These are phyloP conservation scores for Sporothrix pallida DNA, from an alignment of 2,329 filamentous ascomycete genomes.

Conservation along the genomic window DNA sequence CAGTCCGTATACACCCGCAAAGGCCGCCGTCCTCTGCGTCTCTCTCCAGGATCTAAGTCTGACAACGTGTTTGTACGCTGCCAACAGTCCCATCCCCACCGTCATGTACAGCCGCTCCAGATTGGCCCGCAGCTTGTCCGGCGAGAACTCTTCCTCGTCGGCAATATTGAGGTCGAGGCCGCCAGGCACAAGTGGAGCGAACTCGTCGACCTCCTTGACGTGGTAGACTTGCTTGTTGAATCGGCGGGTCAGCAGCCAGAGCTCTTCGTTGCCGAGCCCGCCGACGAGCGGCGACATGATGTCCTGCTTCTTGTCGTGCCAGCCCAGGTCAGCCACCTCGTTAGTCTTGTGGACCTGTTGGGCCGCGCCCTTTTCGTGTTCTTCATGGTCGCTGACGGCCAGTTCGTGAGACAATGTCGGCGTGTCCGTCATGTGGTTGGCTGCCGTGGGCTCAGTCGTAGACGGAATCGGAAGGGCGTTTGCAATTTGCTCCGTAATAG, in stretches of 20 bases:
- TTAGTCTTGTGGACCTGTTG: conserved; percentile 56
- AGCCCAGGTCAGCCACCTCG: conserved; percentile 71
- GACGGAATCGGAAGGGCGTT: conserved; percentile 15
- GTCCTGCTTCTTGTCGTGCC: conserved; percentile 65
- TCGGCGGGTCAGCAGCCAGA: conserved; percentile 73
- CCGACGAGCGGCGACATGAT: conserved; percentile 67
- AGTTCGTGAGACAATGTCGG: conserved; percentile 51
- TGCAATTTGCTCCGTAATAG: conserved; percentile 8
- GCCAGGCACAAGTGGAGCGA: conserved; percentile 60
- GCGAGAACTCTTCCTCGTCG: conserved; percentile 82
- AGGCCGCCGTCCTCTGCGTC: conserved; percentile 63
- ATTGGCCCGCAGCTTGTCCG: conserved; percentile 79
- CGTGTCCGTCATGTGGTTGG: conserved; percentile 17
- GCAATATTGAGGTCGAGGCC: conserved; percentile 80
- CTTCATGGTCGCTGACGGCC: conserved; percentile 49
- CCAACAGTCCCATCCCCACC: conserved; percentile 70
- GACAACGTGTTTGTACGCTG: conserved; percentile 73
- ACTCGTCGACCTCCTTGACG: conserved; percentile 67
- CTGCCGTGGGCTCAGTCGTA: background rate
- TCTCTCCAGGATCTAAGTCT: conserved; percentile 82
- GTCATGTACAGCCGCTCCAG: conserved; percentile 84
- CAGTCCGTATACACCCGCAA: background rate
- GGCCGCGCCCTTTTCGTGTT: conserved; percentile 51
- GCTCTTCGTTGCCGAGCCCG: conserved; percentile 70
- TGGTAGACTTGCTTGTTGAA: conserved; percentile 74